Evolutionary conservation across 2,329 filamentous ascomycete genomes (phyloP), one percentile per base, ranked within the genome.

Genomic region (Penicillium concentricum): DNA sequence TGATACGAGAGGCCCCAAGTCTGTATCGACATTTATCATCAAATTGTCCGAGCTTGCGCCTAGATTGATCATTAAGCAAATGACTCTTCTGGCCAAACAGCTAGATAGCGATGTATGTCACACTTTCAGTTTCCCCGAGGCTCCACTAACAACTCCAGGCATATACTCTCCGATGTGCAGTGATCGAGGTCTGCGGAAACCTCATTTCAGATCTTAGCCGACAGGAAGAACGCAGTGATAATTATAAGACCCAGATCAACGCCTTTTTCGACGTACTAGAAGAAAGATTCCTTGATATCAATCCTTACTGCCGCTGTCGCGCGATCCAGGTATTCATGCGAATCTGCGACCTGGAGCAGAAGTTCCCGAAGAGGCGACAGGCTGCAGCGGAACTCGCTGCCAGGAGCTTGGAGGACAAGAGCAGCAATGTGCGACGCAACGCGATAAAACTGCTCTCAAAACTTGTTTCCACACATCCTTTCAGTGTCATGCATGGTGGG

Each of bases 151-250:
- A 61, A 45, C 28, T 35, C 12, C 65, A 90, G 85, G 96, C 94
- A 8, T 96, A 97, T 73, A 96, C 93, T 2, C 82, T 99, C 24
- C 87, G 94, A 56, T 97, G 91, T 71, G 91, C 94, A 5, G 84
- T 99, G 48, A 95, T 99, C 58, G 94, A 99, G 73, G 92, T 99
- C 7, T 97, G 92, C 72, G 95, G 94, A 50, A 97, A 99, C 74
- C 86, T 99, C 76, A 90, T 99, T 68, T 84, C 86, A 16, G 90
- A 97, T 75, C 83, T 99, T 42, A 96, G 89, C 75, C 93, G 89
- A 69, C 89, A 95, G 67, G 91, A 95, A 69, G 93, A 97, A 72
- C 86, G 91, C 50, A 90, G 88, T 67, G 93, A 97, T 66, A 94
- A 94, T 72, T 88, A 93, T 79, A 96, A 96, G 74, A 91, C 89